Percentiles rank a stretch among this genome's conserved stretches.
Evolutionary conservation across 768 basidiomycete genomes (phyloP).

Genomic region (Auriscalpium orientale): DNA sequence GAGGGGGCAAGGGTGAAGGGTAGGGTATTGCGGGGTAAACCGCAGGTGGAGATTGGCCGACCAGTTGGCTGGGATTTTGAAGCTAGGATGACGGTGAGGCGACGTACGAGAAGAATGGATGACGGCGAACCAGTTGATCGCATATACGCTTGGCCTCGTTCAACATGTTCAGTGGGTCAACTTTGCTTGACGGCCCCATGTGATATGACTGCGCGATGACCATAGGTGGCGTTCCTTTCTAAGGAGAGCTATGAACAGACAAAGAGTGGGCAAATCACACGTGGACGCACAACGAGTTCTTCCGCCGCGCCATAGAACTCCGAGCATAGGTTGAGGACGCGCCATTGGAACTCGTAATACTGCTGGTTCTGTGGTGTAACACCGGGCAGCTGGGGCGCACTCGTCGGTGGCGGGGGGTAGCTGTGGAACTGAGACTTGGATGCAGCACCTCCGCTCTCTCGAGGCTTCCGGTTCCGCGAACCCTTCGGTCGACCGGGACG

Average conservation of each 20-base stretch:
- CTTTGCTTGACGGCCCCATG: conserved; percentile 57
- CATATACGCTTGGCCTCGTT: conserved; percentile 72
- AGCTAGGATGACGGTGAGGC: conserved; percentile 36
- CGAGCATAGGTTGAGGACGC: conserved; percentile 71
- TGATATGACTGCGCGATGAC: conserved; percentile 79
- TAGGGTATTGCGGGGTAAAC: conserved; percentile 33
- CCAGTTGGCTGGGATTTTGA: conserved; percentile 64
- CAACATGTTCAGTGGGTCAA: conserved; percentile 70
- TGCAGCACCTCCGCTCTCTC: conserved; percentile 29
- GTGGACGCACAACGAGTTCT: conserved; percentile 63
- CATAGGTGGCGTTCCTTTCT: conserved; percentile 54
- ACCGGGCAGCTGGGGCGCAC: conserved; percentile 27
- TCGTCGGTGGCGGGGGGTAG: conserved; percentile 10
- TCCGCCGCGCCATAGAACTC: conserved; percentile 85
- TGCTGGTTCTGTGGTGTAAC: conserved; percentile 63
- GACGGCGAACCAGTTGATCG: conserved; percentile 55
- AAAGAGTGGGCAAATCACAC: conserved; percentile 4
- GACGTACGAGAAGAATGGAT: neutral
- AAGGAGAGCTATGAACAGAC: conserved; percentile 1
- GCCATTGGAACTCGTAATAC: conserved; percentile 85
- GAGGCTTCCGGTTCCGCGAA: conserved; percentile 62
- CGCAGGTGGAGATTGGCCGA: conserved; percentile 57
- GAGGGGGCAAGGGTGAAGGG: conserved; percentile 22
- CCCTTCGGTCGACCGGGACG: conserved; percentile 75
- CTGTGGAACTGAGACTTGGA: conserved; percentile 29